Evolutionary conservation across 139 green algal species (phyloP), one percentile per base, ranked within the genome.

Genomic region (Edaphochlamys debaryana): DNA sequence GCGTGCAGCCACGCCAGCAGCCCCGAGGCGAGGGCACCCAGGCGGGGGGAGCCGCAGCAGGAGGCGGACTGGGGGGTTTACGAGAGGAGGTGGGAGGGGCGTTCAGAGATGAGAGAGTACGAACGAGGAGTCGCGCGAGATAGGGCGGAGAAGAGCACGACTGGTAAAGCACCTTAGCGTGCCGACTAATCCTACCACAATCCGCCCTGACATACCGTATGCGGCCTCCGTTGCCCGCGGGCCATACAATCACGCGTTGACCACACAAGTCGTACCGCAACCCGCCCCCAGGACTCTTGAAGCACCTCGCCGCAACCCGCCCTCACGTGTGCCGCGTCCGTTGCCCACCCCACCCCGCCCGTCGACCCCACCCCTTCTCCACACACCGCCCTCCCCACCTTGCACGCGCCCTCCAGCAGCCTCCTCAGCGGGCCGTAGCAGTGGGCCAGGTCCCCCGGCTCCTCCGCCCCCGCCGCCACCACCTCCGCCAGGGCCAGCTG

Each of bases 401-500:
- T 19, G 7, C 37, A 32, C 36, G 75, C 60, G 19, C 58, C 38
- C 19, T 3, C 30, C 41, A 81, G 62, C 30, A 81, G 60, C 15
- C 40, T 41, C 60, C 45, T 30, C 62, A 81, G 60, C 60, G 71
- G 75, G 15, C 15, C 2, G 42, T 71, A 62, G 58, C 75, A 81
- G 75, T 81, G 75, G 13, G 42, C 64, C 77, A 83, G 48, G 2
- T 74, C 42, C 4, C 15, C 63, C 22, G 63, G 63, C 25, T 20
- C 60, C 11, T 2, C 23, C 29, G 64, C 63, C 45, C 41, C 77
- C 0, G 27, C n/a, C 83, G 94, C 68, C 41, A 90, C 38, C 15
- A 78, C 68, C 69, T 93, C 83, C n/a, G 86, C 91, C 58, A 94
- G 60, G 36, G 78, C 45, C 58, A 89, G 56, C 80, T 90, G 89